Conservation (phyloP, 768 basidiomycete species). For the Suillus paluster region DNA sequence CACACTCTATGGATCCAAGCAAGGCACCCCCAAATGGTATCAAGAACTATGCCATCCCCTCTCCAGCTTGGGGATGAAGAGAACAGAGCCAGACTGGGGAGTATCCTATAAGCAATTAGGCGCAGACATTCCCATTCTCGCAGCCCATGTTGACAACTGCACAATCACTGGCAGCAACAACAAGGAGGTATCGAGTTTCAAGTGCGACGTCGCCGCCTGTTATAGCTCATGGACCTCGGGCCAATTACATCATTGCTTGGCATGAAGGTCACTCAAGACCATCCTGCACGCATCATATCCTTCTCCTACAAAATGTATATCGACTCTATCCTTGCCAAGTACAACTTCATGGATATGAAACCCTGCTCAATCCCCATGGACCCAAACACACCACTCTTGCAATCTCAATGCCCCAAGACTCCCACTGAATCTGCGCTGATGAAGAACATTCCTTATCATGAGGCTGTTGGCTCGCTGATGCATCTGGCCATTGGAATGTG, state of each 20-base stretch:
- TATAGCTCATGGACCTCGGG: too few relatives aligned
- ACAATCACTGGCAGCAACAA: neutral
- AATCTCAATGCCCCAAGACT: neutral
- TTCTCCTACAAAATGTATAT: neutral
- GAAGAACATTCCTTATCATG: too few relatives aligned
- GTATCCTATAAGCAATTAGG: neutral
- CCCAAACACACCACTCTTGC: neutral
- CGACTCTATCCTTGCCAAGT: neutral
- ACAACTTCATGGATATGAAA: constrained; percentile 6
- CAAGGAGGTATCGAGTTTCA: constrained; percentile 1
- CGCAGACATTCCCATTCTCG: neutral
- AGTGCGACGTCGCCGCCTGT: neutral
- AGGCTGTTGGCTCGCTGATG: constrained; percentile 10
- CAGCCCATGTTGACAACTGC: constrained; percentile 9
- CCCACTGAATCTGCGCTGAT: too few relatives aligned
- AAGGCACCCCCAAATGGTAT: constrained; percentile 13
- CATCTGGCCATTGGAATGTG: constrained; percentile 17
- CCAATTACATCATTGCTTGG: constrained; percentile 15
- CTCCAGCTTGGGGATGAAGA: neutral
- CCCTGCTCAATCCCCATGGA: neutral
- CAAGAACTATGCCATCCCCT: neutral
- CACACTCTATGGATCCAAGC: constrained; percentile 7
- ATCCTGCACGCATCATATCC: neutral
- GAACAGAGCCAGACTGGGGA: neutral
- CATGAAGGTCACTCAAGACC: constrained; percentile 23